Conservation (phyloP, 2,329 filamentous ascomycete genomes). For the Pseudopyrenochaeta lycopersici region DNA sequence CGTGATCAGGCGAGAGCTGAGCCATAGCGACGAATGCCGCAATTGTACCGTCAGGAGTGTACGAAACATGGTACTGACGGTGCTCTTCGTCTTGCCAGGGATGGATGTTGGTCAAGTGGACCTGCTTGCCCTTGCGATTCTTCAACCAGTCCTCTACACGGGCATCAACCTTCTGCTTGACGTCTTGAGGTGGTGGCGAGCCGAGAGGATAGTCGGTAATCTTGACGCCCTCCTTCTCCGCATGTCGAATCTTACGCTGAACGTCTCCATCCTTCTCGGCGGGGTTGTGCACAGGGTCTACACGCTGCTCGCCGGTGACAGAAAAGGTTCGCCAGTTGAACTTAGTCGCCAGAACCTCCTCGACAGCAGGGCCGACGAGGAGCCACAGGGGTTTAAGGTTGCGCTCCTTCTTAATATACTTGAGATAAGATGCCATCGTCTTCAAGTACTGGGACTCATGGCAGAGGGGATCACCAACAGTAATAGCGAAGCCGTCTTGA, state of each 20-base stretch:
- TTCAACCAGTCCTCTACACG: slow-evolving; percentile 82
- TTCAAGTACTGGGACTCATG: slow-evolving; percentile 78
- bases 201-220: slow-evolving; percentile 77
- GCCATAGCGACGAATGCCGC: slow-evolving; percentile 82
- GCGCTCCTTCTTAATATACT: slow-evolving; percentile 75
- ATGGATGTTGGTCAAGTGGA: slow-evolving; percentile 88
- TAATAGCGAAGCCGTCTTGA: slow-evolving; percentile 80
- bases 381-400: slow-evolving; percentile 87
- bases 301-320: slow-evolving; percentile 87
- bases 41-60: slow-evolving; percentile 76
- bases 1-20: slow-evolving; percentile 80
- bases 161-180: slow-evolving; percentile 74
- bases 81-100: slow-evolving; percentile 88
- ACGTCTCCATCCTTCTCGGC: slow-evolving; percentile 72
- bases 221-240: slow-evolving; percentile 84
- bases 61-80: slow-evolving; percentile 84
- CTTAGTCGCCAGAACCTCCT: slow-evolving; percentile 80
- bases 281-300: slow-evolving; percentile 75
- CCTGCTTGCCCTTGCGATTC: slow-evolving; percentile 82
- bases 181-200: slow-evolving; percentile 68
- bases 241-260: slow-evolving; percentile 79
- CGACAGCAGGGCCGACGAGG: slow-evolving; percentile 79
- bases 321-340: slow-evolving; percentile 90
- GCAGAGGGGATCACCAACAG: slow-evolving; percentile 88
- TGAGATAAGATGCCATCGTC: slow-evolving; percentile 77